Percentiles rank a stretch among this genome's conserved stretches.
These are phyloP conservation scores for Paramarasmius palmivorus DNA, from an alignment of 1,284 basidiomycete species.

Conservation along the genomic window DNA sequence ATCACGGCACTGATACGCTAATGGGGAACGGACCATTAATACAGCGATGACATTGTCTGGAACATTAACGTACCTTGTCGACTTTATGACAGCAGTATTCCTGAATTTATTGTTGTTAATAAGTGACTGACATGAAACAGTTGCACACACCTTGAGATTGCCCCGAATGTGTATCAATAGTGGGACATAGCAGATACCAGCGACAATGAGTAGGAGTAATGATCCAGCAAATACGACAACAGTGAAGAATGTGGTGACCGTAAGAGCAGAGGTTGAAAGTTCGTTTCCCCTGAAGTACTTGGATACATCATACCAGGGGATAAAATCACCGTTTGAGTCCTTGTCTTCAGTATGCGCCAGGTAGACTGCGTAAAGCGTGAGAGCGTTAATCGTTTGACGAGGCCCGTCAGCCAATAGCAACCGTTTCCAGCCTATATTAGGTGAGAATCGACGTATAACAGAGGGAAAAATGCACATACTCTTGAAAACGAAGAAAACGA, in stretches of 20 bases:
- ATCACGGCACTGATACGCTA: slow-evolving; percentile 92
- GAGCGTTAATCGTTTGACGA: slow-evolving; percentile 94
- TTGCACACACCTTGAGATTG: slow-evolving; percentile 75
- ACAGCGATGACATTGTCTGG: slow-evolving; percentile 1
- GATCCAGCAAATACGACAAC: slow-evolving; percentile 87
- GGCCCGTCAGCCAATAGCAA: slow-evolving; percentile 94
- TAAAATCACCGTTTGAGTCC: slow-evolving; percentile 15
- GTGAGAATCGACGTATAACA: slow-evolving; percentile 14
- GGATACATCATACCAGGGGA: slow-evolving; percentile 64
- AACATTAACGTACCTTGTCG: slow-evolving; percentile 71
- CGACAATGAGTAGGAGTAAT: slow-evolving; percentile 78
- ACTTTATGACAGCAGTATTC: slow-evolving; percentile 99
- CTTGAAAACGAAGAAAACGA: slow-evolving; percentile 99
- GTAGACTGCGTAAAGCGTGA: slow-evolving; percentile 92
- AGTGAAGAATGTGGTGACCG: slow-evolving; percentile 90
- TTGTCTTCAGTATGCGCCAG: slow-evolving; percentile 65
- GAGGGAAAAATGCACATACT: slow-evolving; percentile 49
- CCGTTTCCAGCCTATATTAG: slow-evolving; percentile 86
- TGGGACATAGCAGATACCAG: slow-evolving; percentile 89
- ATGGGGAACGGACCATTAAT: slow-evolving; percentile 14
- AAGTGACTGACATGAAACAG: neutral
- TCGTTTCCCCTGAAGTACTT: slow-evolving; percentile 68
- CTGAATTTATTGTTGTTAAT: slow-evolving; percentile 34
- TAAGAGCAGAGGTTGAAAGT: slow-evolving; percentile 80
- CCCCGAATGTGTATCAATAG: slow-evolving; percentile 94